Base-by-base conservation (phyloP, 495 filamentous ascomycete species). In the Durotheca rogersii region DNA sequence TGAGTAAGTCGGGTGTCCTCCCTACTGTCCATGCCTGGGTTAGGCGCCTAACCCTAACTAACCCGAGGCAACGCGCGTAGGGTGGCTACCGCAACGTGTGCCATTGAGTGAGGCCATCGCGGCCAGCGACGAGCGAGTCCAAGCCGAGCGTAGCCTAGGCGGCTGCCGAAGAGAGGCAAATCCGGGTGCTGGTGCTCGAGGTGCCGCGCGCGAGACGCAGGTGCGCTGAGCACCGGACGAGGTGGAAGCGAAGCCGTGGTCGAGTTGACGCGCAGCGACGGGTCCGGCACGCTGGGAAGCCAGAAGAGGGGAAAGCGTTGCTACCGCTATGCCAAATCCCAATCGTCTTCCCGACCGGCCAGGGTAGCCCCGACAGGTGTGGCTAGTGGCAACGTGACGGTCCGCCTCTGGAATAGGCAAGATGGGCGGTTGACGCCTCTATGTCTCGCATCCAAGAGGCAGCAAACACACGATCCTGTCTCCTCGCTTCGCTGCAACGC, bases 191-290 rank as follows among this genome's bases (percentile, higher is more conserved):
- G n/a, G n/a, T n/a, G n/a, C n/a, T n/a, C n/a, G n/a, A n/a, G n/a
- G n/a, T n/a, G n/a, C n/a, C n/a, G 20, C 11, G 38, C 47, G 46
- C 27, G 41, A 51, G 31, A 53, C 47, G 53, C 44, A 53, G 29
- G 39, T 41, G 40, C 47, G 38, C 33, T 55, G 45, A 33, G 44
- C 56, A 53, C 21, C 50, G 41, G 57, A 50, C 47, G 38, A 46
- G 34, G 47, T 51, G 41, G 27, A 41, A 37, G 27, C n/a, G 44
- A 49, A 49, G 34, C 49, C 48, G 43, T 44, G 49, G 46, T 36
- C 42, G 34, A 50, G 51, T 59, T n/a, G 56, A 54, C 56, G 56
- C 56, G 56, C 56, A 59, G 50, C 49, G 45, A 58, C 21, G 50
- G 56, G 56, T 59, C 56, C 56, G 42, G 47, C 41, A 42, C 37